A percentile compares a stretch with the other conserved stretches of the same genome.
Conservation (phyloP, 495 filamentous ascomycete species). For the Cercophora samala region DNA sequence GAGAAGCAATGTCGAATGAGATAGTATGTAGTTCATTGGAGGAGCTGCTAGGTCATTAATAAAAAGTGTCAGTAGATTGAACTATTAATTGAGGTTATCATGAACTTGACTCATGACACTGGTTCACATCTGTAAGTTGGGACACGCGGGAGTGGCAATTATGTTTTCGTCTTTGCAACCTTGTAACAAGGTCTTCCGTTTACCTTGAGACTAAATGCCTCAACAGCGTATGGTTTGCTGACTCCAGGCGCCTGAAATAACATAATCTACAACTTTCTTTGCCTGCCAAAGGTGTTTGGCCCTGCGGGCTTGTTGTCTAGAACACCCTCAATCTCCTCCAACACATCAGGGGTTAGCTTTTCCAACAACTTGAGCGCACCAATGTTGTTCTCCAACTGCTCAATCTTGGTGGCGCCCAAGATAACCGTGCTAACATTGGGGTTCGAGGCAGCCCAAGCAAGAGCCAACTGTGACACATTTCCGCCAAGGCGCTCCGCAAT, state of each 20-base stretch:
- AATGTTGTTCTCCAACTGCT: slow-evolving; percentile 69
- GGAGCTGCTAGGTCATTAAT: too few species aligned
- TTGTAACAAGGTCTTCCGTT: too few species aligned
- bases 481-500: slow-evolving; percentile 66
- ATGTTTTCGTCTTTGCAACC: too few species aligned
- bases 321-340: slow-evolving; percentile 65
- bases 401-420: slow-evolving; percentile 64
- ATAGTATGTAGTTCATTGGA: too few species aligned
- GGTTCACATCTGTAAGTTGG: too few species aligned
- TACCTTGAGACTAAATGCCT: background rate
- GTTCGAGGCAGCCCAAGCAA: slow-evolving; percentile 77
- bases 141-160: too few species aligned
- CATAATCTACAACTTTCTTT: slow-evolving; percentile 14
- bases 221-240: too few species aligned
- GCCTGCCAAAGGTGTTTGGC: slow-evolving; percentile 20
- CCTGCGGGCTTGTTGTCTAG: slow-evolving; percentile 34
- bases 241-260: too few species aligned
- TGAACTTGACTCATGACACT: too few species aligned
- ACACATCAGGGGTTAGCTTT: slow-evolving; percentile 61
- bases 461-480: slow-evolving; percentile 55
- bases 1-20: too few species aligned
- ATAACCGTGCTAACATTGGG: slow-evolving; percentile 70
- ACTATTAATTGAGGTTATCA: too few species aligned
- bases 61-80: too few species aligned
- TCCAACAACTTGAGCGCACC: slow-evolving; percentile 60